phyloP scores from a whole-genome alignment of 164 flowering plant genomes.

The Magnolia sinica region DNA sequence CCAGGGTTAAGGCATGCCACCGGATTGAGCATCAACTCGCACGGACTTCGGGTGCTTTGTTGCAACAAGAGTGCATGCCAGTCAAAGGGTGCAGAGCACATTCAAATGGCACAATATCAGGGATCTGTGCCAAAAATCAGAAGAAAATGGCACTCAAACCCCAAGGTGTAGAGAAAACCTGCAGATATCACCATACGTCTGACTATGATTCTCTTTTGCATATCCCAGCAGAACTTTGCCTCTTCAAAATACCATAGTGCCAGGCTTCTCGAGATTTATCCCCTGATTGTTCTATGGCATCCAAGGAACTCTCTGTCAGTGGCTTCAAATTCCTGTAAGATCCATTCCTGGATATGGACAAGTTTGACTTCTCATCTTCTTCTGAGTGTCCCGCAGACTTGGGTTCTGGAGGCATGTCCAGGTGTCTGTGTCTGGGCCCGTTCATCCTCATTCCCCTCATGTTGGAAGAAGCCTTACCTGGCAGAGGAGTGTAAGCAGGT shows the following conservation, averaged over 20 bases:
- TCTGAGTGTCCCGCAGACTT: slow-evolving; percentile 58
- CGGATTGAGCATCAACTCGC: neutral
- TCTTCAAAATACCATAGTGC: slow-evolving; percentile 16
- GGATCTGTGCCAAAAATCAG: neutral
- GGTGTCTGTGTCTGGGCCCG: slow-evolving; percentile 53
- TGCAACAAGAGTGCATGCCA: neutral
- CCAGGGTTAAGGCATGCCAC: neutral
- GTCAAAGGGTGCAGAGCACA: neutral
- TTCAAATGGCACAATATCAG: neutral
- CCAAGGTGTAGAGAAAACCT: slow-evolving; percentile 8
- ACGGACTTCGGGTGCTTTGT: no score
- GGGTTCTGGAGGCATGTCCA: slow-evolving; percentile 52
- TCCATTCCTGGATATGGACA: slow-evolving; percentile 41
- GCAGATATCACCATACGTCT: slow-evolving; percentile 9
- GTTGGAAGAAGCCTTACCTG: slow-evolving; percentile 40
- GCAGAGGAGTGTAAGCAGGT: slow-evolving; percentile 32
- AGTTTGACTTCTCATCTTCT: slow-evolving; percentile 32
- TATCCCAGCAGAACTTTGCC: slow-evolving; percentile 27
- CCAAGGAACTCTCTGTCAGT: slow-evolving; percentile 42
- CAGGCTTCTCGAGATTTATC: slow-evolving; percentile 33
- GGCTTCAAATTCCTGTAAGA: slow-evolving; percentile 39
- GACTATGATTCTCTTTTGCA: slow-evolving; percentile 28
- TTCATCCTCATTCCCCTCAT: slow-evolving; percentile 46
- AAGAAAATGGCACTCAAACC: neutral
- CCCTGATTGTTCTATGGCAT: slow-evolving; percentile 39